Evolutionary conservation across 2,329 filamentous ascomycete species (phyloP), one percentile per base, ranked within the genome.

Genomic region (Cladosporium cucumerinum): DNA sequence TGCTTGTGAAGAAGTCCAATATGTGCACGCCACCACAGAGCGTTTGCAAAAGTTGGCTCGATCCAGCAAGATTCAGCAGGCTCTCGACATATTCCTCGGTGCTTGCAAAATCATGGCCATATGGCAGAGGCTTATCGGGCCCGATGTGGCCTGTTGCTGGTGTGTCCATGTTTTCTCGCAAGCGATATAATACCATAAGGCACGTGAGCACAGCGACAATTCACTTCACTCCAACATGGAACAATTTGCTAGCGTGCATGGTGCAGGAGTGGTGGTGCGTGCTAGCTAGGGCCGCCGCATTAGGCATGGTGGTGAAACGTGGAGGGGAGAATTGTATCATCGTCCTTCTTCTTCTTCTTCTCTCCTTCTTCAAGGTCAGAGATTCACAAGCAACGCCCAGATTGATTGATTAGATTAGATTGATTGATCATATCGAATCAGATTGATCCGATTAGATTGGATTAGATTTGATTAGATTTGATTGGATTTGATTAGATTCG

Each of bases 1-100:
- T 86, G 49, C 87, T 86, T 2, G 93, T 97, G 79, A 97, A 92
- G 78, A 99, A 98, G 76, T 99, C 95, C 64, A 98, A 84, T 68
- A 99, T 93, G 75, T 99, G 95, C 0, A 98, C 91, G n/a, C 94
- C 93, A 62, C 95, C 95, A 74, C 93, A 97, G n/a, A 99, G 84
- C 28, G 91, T 92, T 69, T 92, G 90, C 71, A 97, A 93, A 1
- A 92, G 82, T 62, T 89, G 85, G 54, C 90, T 91, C 2, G 87
- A 87, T 6, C 87, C 87, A 1, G 88, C 86, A 72, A 98, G 97
- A 23, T 86, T 76, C 28, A 98, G 82, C 14, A 98, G 85, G 21
- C 87, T 88, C 28, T 91, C 83, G 57, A 97, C 85, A 76, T 97
- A 99, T 61, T 87, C 85, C 57, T 97, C 91, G 6, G 87, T 80